Evolutionary conservation across 2,329 filamentous ascomycete genomes (phyloP).

Genomic region (Curvularia sp.): DNA sequence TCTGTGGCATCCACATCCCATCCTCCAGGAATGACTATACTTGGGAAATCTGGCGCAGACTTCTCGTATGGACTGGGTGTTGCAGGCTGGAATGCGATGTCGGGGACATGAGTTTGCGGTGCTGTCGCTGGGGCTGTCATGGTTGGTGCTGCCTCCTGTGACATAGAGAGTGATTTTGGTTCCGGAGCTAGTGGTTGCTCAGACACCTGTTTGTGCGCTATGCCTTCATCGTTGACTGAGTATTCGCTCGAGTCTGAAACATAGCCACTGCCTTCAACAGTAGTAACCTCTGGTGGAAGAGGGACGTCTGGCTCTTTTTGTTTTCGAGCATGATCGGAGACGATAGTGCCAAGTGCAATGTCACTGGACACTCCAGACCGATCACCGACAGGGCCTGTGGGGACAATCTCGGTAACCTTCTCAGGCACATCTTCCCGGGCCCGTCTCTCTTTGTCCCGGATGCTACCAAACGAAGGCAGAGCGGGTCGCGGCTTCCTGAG

Average conservation of each 20-base stretch:
- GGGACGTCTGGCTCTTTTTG: slow-evolving; percentile 60
- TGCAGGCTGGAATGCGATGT: slow-evolving; percentile 46
- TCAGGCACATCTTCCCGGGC: slow-evolving; percentile 59
- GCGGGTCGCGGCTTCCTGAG: slow-evolving; percentile 77
- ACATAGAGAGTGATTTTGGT: slow-evolving; percentile 39
- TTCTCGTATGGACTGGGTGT: slow-evolving; percentile 42
- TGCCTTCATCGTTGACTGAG: slow-evolving; percentile 21
- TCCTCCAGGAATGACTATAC: slow-evolving; percentile 38
- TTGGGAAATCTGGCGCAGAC: slow-evolving; percentile 36
- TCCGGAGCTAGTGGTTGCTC: slow-evolving; percentile 28
- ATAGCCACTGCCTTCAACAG: slow-evolving; percentile 70
- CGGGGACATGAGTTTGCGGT: slow-evolving; percentile 35
- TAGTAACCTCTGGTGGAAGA: slow-evolving; percentile 73
- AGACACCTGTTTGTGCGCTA: slow-evolving; percentile 14
- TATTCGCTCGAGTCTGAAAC: slow-evolving; percentile 62
- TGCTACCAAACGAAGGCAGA: slow-evolving; percentile 76
- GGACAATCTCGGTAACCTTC: slow-evolving; percentile 58
- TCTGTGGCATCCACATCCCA: slow-evolving; percentile 43
- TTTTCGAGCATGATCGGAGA: slow-evolving; percentile 61
- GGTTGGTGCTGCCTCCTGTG: slow-evolving; percentile 21
- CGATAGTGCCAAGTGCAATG: slow-evolving; percentile 62
- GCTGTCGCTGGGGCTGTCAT: slow-evolving; percentile 18
- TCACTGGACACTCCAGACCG: slow-evolving; percentile 65
- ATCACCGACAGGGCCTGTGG: slow-evolving; percentile 47
- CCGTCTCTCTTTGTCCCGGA: slow-evolving; percentile 67